Percentiles rank a stretch among this genome's conserved stretches.
Evolutionary conservation across 805 yeast species (phyloP).

Genomic region (Suhomyces vadensis): DNA sequence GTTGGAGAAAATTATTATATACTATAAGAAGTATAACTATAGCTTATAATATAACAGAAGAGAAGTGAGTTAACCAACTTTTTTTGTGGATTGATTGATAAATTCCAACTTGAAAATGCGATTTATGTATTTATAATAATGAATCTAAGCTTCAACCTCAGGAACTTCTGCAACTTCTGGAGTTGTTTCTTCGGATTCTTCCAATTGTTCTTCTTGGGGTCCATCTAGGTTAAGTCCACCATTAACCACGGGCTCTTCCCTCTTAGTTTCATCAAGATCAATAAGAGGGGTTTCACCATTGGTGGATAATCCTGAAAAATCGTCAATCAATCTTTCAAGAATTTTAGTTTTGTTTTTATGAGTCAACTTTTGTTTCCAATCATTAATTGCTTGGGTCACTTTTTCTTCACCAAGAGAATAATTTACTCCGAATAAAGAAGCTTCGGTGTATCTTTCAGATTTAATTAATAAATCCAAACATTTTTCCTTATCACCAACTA

Average conservation of each 20-base stretch:
- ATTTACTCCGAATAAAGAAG: slow-evolving; percentile 74
- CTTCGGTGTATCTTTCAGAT: slow-evolving; percentile 78
- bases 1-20: too few relatives aligned
- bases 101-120: too few relatives aligned
- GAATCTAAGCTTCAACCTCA: slow-evolving; percentile 14
- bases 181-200: slow-evolving; percentile 7
- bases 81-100: too few relatives aligned
- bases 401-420: slow-evolving; percentile 52
- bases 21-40: too few relatives aligned
- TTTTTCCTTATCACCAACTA: slow-evolving; percentile 64
- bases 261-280: slow-evolving; percentile 14
- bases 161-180: slow-evolving; percentile 10
- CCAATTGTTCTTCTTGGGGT: too few relatives aligned
- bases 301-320: slow-evolving; percentile 26
- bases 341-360: slow-evolving; percentile 54
- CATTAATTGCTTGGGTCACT: slow-evolving; percentile 47
- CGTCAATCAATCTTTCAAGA: slow-evolving; percentile 60
- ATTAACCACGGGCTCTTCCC: slow-evolving; percentile 8
- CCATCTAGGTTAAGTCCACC: slow-evolving; percentile 7
- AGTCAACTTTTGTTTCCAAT: slow-evolving; percentile 67
- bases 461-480: slow-evolving; percentile 66
- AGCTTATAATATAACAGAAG: too few relatives aligned
- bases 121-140: too few relatives aligned
- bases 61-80: too few relatives aligned
- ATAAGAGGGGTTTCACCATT: slow-evolving; percentile 17